Percentiles rank a stretch among this genome's conserved stretches.
phyloP scores from a whole-genome alignment of 1,139 yeast species.

The Geotrichum carabidarum region DNA sequence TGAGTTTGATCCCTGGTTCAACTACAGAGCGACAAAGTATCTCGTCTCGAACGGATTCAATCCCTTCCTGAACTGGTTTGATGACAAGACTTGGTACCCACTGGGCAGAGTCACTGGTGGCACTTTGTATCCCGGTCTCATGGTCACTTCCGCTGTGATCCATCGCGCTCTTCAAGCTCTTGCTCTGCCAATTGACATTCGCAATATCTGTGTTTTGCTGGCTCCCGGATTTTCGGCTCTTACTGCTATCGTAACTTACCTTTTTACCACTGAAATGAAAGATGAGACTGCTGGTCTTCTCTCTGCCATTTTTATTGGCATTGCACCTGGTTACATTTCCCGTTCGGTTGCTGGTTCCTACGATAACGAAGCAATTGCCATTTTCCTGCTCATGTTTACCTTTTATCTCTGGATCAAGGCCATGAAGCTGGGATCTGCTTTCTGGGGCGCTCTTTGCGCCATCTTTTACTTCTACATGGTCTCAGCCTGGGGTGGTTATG shows the following conservation, averaged over 20 bases:
- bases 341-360: conserved; percentile 98
- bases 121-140: conserved; percentile 93
- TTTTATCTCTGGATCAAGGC: conserved; percentile 95
- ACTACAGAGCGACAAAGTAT: conserved; percentile 89
- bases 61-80: conserved; percentile 96
- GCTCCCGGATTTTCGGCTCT: conserved; percentile 96
- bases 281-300: conserved; percentile 84
- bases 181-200: conserved; percentile 83
- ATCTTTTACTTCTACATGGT: conserved; percentile 96
- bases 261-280: conserved; percentile 85
- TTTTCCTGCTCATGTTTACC: conserved; percentile 90
- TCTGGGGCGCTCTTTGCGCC: conserved; percentile 81
- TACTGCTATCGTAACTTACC: conserved; percentile 89
- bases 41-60: conserved; percentile 77
- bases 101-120: conserved; percentile 99
- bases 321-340: conserved; percentile 97
- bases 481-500: conserved; percentile 99
- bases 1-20: conserved; percentile 99
- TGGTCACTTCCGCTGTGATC: conserved; percentile 92
- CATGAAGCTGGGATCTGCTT: conserved; percentile 81
- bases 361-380: conserved; percentile 98
- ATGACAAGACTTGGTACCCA: conserved; percentile 98
- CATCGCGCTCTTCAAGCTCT: conserved; percentile 64
- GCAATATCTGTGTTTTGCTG: conserved; percentile 90
- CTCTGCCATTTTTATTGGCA: conserved; percentile 92